phyloP scores from a whole-genome alignment of 2,329 filamentous ascomycete species.

The Claviceps maximensis region DNA sequence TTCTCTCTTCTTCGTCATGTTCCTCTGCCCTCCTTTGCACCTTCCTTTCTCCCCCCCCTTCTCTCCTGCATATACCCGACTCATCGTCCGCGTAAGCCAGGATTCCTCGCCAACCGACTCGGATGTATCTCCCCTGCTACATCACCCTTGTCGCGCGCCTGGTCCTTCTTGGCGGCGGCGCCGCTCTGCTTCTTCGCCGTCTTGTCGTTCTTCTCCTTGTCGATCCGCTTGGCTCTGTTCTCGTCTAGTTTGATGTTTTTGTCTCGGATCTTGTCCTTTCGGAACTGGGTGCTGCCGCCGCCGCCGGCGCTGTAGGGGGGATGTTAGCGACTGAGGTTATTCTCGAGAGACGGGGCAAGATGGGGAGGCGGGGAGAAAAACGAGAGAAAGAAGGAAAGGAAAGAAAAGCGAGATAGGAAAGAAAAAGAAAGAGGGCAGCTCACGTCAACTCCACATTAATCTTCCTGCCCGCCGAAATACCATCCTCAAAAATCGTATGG shows the following conservation, averaged over 20 bases:
- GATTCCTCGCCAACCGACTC: slow-evolving; percentile 28
- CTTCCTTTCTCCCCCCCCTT: background rate
- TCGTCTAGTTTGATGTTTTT: slow-evolving; percentile 83
- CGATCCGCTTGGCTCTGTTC: slow-evolving; percentile 36
- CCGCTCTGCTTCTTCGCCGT: slow-evolving; percentile 18
- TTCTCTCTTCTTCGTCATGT: no score
- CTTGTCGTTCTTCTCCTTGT: slow-evolving; percentile 32
- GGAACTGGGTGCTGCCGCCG: slow-evolving; percentile 60
- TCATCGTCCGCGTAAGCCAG: slow-evolving; percentile 4
- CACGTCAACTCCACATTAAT: slow-evolving; percentile 91
- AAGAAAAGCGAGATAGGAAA: slow-evolving; percentile 11
- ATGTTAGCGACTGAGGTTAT: background rate
- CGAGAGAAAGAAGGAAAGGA: background rate
- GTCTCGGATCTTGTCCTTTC: slow-evolving; percentile 63
- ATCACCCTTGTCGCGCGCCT: no score
- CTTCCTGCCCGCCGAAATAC: slow-evolving; percentile 44
- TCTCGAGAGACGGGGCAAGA: background rate
- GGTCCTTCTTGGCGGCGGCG: slow-evolving; percentile 8
- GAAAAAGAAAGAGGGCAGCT: slow-evolving; percentile 20
- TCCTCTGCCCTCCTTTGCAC: no score
- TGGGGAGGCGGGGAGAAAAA: background rate
- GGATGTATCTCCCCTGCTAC: slow-evolving; percentile 31
- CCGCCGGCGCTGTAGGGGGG: slow-evolving; percentile 54
- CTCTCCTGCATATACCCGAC: background rate
- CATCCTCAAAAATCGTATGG: slow-evolving; percentile 61